phyloP scores from a whole-genome alignment of 2,329 filamentous ascomycete species.

The Onygena corvina region DNA sequence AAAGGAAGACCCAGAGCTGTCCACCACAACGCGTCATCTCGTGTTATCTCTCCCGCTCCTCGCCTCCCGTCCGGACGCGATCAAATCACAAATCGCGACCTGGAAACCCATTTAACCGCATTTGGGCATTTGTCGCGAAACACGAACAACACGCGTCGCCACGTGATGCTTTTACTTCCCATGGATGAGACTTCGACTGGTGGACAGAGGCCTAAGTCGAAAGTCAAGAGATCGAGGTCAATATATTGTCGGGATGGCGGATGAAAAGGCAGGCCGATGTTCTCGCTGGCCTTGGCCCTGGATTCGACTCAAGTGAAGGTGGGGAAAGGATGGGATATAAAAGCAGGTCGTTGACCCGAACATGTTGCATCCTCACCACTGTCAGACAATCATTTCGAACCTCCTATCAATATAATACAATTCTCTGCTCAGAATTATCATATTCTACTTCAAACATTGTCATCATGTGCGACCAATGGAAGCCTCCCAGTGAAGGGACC shows the following conservation, averaged over 20 bases:
- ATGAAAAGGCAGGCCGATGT: not conserved
- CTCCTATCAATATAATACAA: not conserved
- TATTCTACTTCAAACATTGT: not conserved
- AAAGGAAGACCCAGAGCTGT: not conserved
- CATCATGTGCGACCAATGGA: conserved; percentile 5
- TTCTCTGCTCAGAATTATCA: not conserved
- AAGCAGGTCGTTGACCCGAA: not conserved
- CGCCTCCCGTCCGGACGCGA: not conserved
- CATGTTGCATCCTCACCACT: not conserved
- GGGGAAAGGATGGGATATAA: not conserved
- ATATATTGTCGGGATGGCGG: not conserved
- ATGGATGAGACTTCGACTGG: not conserved
- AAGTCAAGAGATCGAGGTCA: not conserved
- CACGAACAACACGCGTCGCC: not conserved
- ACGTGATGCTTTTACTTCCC: not conserved
- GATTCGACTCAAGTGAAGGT: no score
- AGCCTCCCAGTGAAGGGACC: conserved; percentile 1
- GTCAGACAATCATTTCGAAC: not conserved
- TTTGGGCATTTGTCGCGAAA: not conserved
- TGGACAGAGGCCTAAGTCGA: no score
- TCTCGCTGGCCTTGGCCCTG: not conserved
- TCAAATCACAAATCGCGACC: not conserved
- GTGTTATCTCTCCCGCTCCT: not conserved
- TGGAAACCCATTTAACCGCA: not conserved
- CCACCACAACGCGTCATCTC: not conserved